phyloP scores from a whole-genome alignment of 176 grass and related monocot species.

The Carex pumila region DNA sequence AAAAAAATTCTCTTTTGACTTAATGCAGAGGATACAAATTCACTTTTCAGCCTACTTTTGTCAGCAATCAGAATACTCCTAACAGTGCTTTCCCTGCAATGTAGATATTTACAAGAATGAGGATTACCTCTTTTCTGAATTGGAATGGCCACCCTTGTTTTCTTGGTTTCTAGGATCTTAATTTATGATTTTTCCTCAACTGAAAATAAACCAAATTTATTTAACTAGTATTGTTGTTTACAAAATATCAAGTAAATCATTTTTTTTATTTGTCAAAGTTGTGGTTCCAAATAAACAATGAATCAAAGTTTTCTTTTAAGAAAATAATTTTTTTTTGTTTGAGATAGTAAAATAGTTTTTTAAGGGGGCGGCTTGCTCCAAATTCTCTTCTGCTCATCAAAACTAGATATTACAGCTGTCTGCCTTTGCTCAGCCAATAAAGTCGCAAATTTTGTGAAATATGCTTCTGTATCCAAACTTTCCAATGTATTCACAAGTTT shows the following conservation, averaged over 20 bases:
- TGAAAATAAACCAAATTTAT: not conserved
- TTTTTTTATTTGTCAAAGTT: not conserved
- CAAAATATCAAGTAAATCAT: not conserved
- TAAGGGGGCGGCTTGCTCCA: conserved; percentile 38
- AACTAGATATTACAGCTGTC: conserved; percentile 52
- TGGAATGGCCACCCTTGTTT: not conserved
- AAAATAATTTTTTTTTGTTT: not conserved
- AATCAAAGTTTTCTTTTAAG: not conserved
- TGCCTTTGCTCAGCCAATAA: conserved; percentile 34
- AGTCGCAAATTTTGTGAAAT: conserved; percentile 41
- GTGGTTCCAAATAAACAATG: not conserved
- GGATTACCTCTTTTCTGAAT: not conserved
- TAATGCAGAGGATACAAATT: no score
- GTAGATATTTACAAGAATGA: not conserved
- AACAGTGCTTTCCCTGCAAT: not conserved
- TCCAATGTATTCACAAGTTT: conserved; percentile 42
- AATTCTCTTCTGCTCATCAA: conserved; percentile 47
- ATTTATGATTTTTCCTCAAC: not conserved
- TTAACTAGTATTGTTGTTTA: not conserved
- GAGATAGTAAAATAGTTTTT: not conserved
- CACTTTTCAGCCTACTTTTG: no score
- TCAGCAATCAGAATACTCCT: not conserved
- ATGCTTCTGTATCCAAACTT: conserved; percentile 40
- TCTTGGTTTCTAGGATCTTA: not conserved
- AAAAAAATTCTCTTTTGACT: no score